Conservation (phyloP, 2,329 filamentous ascomycete genomes). For the Pezicula neosporulosa region DNA sequence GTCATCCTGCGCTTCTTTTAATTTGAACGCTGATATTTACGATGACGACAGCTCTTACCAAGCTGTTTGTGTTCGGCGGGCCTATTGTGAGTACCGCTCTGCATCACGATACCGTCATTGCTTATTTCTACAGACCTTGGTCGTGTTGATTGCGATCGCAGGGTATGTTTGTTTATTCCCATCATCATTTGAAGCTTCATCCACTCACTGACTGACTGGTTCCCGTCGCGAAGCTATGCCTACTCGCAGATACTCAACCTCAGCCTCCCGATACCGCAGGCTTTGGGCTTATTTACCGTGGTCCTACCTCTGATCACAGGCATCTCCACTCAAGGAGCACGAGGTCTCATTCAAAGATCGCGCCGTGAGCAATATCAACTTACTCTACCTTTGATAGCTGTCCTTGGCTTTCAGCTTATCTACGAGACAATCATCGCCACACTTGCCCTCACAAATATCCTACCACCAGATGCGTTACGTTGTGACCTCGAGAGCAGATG, state of each 20-base stretch:
- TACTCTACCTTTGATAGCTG: slow-evolving; percentile 22
- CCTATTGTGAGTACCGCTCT: slow-evolving; percentile 17
- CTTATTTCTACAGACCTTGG: slow-evolving; percentile 18
- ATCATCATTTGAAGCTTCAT: not conserved
- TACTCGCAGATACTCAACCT: slow-evolving; percentile 24
- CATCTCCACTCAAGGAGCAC: slow-evolving; percentile 20
- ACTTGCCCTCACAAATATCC: slow-evolving; percentile 24
- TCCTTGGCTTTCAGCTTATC: slow-evolving; percentile 27
- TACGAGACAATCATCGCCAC: slow-evolving; percentile 28
- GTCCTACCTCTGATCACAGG: slow-evolving; percentile 25
- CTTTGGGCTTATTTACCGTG: slow-evolving; percentile 23
- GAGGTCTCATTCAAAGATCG: slow-evolving; percentile 15
- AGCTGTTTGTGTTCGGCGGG: slow-evolving; percentile 11
- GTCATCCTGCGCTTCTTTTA: not conserved
- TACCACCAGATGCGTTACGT: slow-evolving; percentile 23
- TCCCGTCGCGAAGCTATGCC: slow-evolving; percentile 17
- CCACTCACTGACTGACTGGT: slow-evolving; percentile 8
- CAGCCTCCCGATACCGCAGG: slow-evolving; percentile 25
- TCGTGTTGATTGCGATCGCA: slow-evolving; percentile 22
- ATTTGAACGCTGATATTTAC: not conserved
- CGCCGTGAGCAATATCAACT: slow-evolving; percentile 20
- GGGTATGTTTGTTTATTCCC: slow-evolving; percentile 15
- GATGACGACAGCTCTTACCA: slow-evolving; percentile 12
- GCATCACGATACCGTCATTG: not conserved
- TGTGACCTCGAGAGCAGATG: slow-evolving; percentile 57